Percentiles rank a stretch among this genome's conserved stretches.
Conservation (phyloP, 352 stramenopile genomes). For the Phytophthora colocasiae region DNA sequence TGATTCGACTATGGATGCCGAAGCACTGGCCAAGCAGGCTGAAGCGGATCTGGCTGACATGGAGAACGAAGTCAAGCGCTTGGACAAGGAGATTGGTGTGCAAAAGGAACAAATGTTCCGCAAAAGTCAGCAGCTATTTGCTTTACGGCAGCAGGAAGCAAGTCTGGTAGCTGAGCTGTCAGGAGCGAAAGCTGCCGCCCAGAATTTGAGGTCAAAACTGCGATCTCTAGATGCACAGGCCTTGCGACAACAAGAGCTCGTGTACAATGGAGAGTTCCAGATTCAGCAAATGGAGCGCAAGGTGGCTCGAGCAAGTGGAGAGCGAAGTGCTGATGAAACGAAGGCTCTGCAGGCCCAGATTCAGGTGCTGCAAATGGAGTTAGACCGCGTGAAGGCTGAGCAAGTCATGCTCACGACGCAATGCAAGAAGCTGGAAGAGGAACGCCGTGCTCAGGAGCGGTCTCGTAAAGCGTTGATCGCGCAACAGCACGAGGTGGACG, state of each 20-base stretch:
- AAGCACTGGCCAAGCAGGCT: conserved; percentile 88
- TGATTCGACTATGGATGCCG: conserved; percentile 79
- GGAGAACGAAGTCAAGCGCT: conserved; percentile 60
- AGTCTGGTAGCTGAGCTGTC: conserved; percentile 93
- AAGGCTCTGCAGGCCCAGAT: conserved; percentile 93
- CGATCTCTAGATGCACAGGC: conserved; percentile 91
- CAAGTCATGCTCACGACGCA: conserved; percentile 91
- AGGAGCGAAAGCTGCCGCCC: conserved; percentile 83
- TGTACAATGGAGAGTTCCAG: conserved; percentile 98
- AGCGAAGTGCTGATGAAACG: conserved; percentile 95
- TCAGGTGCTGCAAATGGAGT: conserved; percentile 88
- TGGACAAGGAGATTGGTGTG: conserved; percentile 81
- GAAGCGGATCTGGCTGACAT: conserved; percentile 76
- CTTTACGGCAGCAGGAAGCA: conserved; percentile 87
- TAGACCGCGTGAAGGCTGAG: conserved; percentile 89
- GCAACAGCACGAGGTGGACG: conserved; percentile 81
- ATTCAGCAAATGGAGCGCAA: conserved; percentile 97
- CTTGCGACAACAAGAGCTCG: conserved; percentile 93
- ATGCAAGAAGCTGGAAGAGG: conserved; percentile 93
- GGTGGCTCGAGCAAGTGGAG: conserved; percentile 92
- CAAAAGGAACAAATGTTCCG: conserved; percentile 95
- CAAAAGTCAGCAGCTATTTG: conserved; percentile 90
- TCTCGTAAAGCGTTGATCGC: conserved; percentile 79
- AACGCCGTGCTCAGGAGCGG: conserved; percentile 82
- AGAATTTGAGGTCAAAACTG: conserved; percentile 93